These are phyloP conservation scores for Zygnema cylindricum DNA, from an alignment of 139 green algal species.

Conservation along the genomic window DNA sequence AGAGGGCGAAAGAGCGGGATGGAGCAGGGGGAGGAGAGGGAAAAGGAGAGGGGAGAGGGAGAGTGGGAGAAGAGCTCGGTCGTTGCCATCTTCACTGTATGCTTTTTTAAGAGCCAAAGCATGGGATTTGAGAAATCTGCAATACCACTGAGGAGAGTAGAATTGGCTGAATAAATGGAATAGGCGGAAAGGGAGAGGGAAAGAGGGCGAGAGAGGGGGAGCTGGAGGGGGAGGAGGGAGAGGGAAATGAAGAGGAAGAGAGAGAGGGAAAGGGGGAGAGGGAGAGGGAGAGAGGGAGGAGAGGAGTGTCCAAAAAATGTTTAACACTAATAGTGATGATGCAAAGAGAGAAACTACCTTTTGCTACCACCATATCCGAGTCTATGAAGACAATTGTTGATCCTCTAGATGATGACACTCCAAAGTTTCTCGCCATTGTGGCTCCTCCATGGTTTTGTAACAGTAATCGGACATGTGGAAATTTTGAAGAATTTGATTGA, in stretches of 20 bases:
- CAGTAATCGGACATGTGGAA: constrained; percentile 51
- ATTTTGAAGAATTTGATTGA: constrained; percentile 7
- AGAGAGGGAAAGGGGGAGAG: not conserved
- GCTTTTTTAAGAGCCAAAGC: constrained; percentile 19
- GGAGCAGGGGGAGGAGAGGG: no score
- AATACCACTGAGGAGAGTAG: not conserved
- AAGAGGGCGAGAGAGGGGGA: no score
- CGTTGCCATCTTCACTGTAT: constrained; percentile 40
- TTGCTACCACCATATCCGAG: constrained; percentile 63
- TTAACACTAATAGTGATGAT: not conserved
- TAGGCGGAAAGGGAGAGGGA: no score
- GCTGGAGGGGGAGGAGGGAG: not conserved
- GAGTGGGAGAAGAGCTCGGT: constrained; percentile 60
- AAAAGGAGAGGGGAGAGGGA: no score
- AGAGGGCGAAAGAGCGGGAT: no score
- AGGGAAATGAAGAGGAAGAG: not conserved
- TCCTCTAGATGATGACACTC: constrained; percentile 34
- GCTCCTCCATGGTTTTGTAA: constrained; percentile 56
- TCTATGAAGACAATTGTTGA: constrained; percentile 64
- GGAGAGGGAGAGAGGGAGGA: not conserved
- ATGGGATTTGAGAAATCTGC: constrained; percentile 37
- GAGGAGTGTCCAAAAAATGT: not conserved
- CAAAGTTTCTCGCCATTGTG: constrained; percentile 52
- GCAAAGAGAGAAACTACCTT: constrained; percentile 4
- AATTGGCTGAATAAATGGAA: no score